Evolutionary conservation across 2,329 filamentous ascomycete genomes (phyloP).

Genomic region (Curvularia eragrostidis): DNA sequence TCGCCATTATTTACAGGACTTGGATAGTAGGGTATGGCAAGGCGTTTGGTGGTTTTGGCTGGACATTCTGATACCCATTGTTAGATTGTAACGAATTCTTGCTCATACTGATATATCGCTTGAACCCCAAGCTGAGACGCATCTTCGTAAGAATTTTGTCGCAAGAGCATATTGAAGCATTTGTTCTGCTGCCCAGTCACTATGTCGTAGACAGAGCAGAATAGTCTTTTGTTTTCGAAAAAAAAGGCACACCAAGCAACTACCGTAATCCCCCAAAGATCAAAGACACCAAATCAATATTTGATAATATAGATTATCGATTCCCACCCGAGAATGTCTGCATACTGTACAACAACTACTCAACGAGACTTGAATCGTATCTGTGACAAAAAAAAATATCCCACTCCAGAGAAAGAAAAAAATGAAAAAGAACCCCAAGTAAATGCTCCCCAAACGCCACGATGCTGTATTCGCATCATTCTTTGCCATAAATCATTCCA

Average conservation of each 20-base stretch:
- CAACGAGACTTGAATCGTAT: too few relatives aligned
- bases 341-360: neutral
- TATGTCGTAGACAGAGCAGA: neutral
- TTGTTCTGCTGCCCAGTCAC: neutral
- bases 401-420: neutral
- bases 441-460: neutral
- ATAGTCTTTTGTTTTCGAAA: too few relatives aligned
- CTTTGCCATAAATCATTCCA: conserved; percentile 3
- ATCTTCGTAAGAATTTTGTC: neutral
- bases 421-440: too few relatives aligned
- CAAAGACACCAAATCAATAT: neutral
- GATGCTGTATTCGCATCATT: neutral
- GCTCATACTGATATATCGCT: neutral
- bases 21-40: neutral
- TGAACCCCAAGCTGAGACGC: neutral
- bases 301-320: neutral
- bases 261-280: too few relatives aligned
- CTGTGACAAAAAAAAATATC: neutral
- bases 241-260: too few relatives aligned
- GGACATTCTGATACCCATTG: neutral
- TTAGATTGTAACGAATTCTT: neutral
- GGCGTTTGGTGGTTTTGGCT: neutral
- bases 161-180: too few relatives aligned
- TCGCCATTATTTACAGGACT: neutral
- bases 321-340: neutral